A percentile compares a stretch with the other conserved stretches of the same genome.
phyloP scores from a whole-genome alignment of 2,329 filamentous ascomycete species.

The Diaporthe capsici region DNA sequence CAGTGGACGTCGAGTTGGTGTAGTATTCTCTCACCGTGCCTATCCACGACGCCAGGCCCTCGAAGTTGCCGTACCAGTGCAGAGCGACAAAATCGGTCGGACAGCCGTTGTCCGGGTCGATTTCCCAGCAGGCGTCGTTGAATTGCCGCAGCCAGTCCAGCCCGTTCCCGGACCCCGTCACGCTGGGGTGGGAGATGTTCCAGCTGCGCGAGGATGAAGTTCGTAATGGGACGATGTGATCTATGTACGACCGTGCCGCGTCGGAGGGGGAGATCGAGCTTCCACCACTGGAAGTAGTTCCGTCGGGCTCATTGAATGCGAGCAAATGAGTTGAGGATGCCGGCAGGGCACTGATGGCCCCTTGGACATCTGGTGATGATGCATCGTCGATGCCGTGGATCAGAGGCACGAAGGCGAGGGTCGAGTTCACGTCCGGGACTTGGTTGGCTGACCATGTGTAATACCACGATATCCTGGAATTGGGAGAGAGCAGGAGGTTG shows the following conservation, averaged over 20 bases:
- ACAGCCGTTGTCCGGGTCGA: conserved; percentile 53
- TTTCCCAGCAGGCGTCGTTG: conserved; percentile 56
- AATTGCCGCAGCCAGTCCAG: conserved; percentile 57
- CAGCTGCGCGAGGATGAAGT: conserved; percentile 47
- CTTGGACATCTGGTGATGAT: conserved; percentile 45
- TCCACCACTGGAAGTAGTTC: conserved; percentile 55
- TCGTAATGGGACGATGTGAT: conserved; percentile 54
- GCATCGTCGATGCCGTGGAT: conserved; percentile 55
- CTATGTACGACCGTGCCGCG: conserved; percentile 55
- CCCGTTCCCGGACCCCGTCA: conserved; percentile 56
- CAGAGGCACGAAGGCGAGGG: conserved; percentile 54
- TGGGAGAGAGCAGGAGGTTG: conserved; percentile 52
- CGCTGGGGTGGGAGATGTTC: conserved; percentile 57
- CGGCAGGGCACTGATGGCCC: conserved; percentile 49
- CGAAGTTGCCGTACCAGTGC: conserved; percentile 58
- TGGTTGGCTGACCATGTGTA: conserved; percentile 58
- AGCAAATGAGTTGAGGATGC: conserved; percentile 55
- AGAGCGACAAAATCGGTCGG: conserved; percentile 58
- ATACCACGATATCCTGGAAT: conserved; percentile 58
- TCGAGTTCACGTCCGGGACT: conserved; percentile 45
- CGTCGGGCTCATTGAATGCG: conserved; percentile 60
- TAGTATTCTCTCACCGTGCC: conserved; percentile 54
- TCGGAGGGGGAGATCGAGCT: conserved; percentile 55
- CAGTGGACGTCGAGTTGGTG: conserved; percentile 24
- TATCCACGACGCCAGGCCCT: conserved; percentile 54